phyloP scores from a whole-genome alignment of 1,284 basidiomycete genomes.

The Malassezia obtusa region DNA sequence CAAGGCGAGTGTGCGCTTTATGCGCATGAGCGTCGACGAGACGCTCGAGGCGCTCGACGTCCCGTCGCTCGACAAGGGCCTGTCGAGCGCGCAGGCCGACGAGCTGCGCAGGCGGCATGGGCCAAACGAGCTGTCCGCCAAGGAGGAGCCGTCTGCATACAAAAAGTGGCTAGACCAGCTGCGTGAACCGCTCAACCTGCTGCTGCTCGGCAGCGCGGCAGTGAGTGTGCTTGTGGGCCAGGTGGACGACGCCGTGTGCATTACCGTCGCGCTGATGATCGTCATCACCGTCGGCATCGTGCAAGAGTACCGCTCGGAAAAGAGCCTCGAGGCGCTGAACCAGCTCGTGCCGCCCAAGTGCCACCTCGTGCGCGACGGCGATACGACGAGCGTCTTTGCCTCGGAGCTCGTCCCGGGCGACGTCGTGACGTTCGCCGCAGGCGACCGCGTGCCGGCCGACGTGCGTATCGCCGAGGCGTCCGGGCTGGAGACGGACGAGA shows the following conservation, averaged over 20 bases:
- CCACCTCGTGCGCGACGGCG: slow-evolving; percentile 66
- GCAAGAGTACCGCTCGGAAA: slow-evolving; percentile 87
- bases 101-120: slow-evolving; percentile 21
- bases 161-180: slow-evolving; percentile 86
- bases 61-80: slow-evolving; percentile 26
- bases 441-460: slow-evolving; percentile 91
- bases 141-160: slow-evolving; percentile 64
- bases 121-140: slow-evolving; percentile 81
- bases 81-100: slow-evolving; percentile 20
- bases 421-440: slow-evolving; percentile 69
- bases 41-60: slow-evolving; percentile 22
- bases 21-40: slow-evolving; percentile 23
- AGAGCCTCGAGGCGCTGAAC: slow-evolving; percentile 85
- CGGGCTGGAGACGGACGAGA: slow-evolving; percentile 88
- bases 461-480: slow-evolving; percentile 68
- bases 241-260: slow-evolving; percentile 84
- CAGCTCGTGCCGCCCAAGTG: slow-evolving; percentile 94
- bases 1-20: slow-evolving; percentile 20
- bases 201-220: slow-evolving; percentile 74
- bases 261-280: slow-evolving; percentile 82
- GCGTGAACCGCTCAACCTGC: slow-evolving; percentile 82
- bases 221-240: slow-evolving; percentile 86
- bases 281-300: slow-evolving; percentile 91
- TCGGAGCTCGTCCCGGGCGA: slow-evolving; percentile 93
- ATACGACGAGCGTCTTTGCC: slow-evolving; percentile 60